phyloP scores from a whole-genome alignment of 2,329 filamentous ascomycete species.

The Tetracladium maxilliforme region DNA sequence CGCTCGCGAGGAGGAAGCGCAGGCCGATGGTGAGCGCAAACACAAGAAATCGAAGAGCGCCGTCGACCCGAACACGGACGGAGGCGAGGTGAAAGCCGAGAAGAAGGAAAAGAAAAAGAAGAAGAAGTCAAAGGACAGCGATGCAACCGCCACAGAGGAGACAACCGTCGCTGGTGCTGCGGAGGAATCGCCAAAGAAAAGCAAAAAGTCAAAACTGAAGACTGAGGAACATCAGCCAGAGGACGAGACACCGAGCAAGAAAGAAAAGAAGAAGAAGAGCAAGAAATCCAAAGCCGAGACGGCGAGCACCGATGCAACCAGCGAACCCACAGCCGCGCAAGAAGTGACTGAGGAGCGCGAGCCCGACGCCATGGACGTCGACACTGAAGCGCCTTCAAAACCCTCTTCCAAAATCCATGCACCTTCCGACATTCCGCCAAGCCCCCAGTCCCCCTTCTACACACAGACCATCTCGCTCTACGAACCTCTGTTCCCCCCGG shows the following conservation, averaged over 20 bases:
- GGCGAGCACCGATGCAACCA: constrained; percentile 6
- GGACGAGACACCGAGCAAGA: constrained; percentile 15
- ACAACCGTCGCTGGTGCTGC: constrained; percentile 1
- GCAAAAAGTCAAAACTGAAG: too few species aligned
- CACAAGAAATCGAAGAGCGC: constrained; percentile 30
- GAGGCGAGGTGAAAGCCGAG: constrained; percentile 18
- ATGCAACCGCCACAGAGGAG: constrained; percentile 2
- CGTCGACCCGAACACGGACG: constrained; percentile 24
- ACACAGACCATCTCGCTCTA: constrained; percentile 70
- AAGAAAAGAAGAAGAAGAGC: constrained; percentile 20
- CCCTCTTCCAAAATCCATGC: constrained; percentile 19
- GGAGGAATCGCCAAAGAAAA: background rate
- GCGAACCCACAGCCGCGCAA: constrained; percentile 8
- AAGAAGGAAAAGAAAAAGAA: constrained; percentile 8
- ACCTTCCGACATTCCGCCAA: constrained; percentile 19
- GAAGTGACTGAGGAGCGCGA: constrained; percentile 11
- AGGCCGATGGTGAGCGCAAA: constrained; percentile 23
- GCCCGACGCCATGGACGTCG: constrained; percentile 24
- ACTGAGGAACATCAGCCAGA: too few species aligned
- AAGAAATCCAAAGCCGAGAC: constrained; percentile 14
- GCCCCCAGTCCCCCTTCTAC: constrained; percentile 54
- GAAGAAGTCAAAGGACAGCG: constrained; percentile 6
- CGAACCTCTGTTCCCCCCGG: constrained; percentile 57
- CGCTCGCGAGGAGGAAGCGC: constrained; percentile 20
- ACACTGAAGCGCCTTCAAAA: constrained; percentile 16